Evolutionary conservation across 352 stramenopile species (phyloP), one percentile per base, ranked within the genome.

Genomic region (Pythium guiyangense): DNA sequence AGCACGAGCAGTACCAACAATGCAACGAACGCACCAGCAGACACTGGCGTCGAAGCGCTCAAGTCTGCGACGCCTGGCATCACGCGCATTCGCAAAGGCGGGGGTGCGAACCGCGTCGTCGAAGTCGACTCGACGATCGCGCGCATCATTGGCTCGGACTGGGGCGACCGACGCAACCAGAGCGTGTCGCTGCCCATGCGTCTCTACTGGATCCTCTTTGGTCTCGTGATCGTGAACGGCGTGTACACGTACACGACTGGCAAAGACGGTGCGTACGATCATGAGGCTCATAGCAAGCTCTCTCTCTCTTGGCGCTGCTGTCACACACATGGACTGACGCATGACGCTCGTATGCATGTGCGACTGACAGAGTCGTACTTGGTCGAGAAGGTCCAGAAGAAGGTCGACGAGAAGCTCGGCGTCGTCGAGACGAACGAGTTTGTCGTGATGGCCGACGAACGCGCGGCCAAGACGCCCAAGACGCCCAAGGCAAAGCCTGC

Each of bases 61-160:
- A 37, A 48, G 37, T 34, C 27, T 0, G 51, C 48, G 17, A 73
- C 69, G 26, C 63, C 73, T 3, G 70, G 73, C 25, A 74, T 67
- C 35, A 60, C 68, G 31, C 75, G 70, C 49, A 61, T 83, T 31
- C 66, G 63, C 37, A 78, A 75, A 22, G 58, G 54, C 27, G 31
- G 31, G 4, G 62, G 63, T 10, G 59, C 43, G 6, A 46, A 46
- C 10, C 78, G 72, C 55, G 71, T 79, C 44, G 63, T 77, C 12
- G 73, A 86, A 46, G 47, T 82, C 54, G 75, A 86, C 57, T 82
- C 75, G 59, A 80, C 75, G 5, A 63, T 86, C 15, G 75, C 75
- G 54, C 78, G 80, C 39, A 70, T 90, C 62, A 81, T 90, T 27
- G 80, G 80, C 46, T 90, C 80, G 8, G 80, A 90, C 60, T 90